These are phyloP conservation scores for Pontederia paniculata DNA, from an alignment of 176 grass and related monocot genomes.

Conservation along the genomic window DNA sequence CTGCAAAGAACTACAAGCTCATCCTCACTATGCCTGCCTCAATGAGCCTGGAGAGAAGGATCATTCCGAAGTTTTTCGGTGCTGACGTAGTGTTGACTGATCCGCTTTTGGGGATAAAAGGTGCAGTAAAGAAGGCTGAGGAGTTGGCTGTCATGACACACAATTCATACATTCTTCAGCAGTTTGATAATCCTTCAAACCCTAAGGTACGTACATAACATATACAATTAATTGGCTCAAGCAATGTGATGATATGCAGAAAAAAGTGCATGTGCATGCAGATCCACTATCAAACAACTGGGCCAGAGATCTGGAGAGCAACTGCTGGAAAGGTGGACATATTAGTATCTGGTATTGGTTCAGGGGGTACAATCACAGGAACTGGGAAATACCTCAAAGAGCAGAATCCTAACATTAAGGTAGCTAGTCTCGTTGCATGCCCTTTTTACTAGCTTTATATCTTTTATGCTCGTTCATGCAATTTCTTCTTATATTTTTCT, in stretches of 20 bases:
- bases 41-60: conserved; percentile 12
- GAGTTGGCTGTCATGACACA: conserved; percentile 10
- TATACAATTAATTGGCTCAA: not conserved
- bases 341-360: conserved; percentile 11
- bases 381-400: conserved; percentile 3
- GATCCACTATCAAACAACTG: conserved; percentile 13
- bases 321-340: conserved; percentile 4
- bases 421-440: not conserved
- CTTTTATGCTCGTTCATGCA: not conserved
- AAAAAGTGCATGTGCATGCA: not conserved
- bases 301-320: conserved; percentile 16
- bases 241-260: not conserved
- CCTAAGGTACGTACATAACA: not conserved
- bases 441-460: not conserved
- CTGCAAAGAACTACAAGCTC: conserved; percentile 14
- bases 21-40: conserved; percentile 12
- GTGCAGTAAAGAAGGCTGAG: conserved; percentile 4
- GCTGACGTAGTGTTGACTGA: conserved; percentile 6
- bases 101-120: conserved; percentile 4
- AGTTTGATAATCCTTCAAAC: conserved; percentile 10
- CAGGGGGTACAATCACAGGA: conserved; percentile 17
- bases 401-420: conserved; percentile 12
- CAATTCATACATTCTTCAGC: conserved; percentile 13
- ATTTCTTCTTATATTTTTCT: not conserved
- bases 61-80: conserved; percentile 9